phyloP scores from a whole-genome alignment of 2,329 filamentous ascomycete genomes.

The Beauveria scarabaeidicola region DNA sequence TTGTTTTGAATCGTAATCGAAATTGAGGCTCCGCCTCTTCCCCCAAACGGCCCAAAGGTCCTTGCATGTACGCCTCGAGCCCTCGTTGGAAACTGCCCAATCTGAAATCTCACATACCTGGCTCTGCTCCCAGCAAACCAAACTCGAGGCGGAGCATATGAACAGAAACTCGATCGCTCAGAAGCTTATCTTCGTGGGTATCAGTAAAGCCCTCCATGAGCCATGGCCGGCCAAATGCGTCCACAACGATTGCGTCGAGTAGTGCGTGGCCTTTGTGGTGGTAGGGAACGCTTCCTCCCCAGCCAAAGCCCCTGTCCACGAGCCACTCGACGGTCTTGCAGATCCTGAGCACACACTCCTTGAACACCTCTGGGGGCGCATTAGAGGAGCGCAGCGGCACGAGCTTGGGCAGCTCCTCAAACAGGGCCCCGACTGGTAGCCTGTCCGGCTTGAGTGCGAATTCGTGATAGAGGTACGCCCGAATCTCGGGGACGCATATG shows the following conservation, averaged over 20 bases:
- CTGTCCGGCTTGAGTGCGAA: not conserved
- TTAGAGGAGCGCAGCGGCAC: not conserved
- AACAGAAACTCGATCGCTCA: not conserved
- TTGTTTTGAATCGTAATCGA: not conserved
- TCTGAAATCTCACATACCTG: not conserved
- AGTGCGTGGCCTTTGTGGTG: not conserved
- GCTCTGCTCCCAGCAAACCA: not conserved
- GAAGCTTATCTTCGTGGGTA: not conserved
- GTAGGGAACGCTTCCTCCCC: not conserved
- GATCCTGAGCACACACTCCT: not conserved
- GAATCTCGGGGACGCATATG: not conserved
- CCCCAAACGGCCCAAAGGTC: no score
- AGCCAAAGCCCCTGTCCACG: not conserved
- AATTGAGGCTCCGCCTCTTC: not conserved
- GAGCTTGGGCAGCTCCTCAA: not conserved
- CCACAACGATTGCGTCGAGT: not conserved
- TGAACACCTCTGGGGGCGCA: not conserved
- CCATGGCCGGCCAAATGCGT: not conserved
- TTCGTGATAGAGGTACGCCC: not conserved
- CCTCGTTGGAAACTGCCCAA: no score
- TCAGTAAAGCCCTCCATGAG: constrained; percentile 2
- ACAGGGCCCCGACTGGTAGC: not conserved
- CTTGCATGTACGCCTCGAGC: no score
- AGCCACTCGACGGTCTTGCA: constrained; percentile 2
- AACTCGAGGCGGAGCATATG: not conserved